Evolutionary conservation across 495 filamentous ascomycete genomes (phyloP), one percentile per base, ranked within the genome.

Genomic region (Aspergillus baeticus): DNA sequence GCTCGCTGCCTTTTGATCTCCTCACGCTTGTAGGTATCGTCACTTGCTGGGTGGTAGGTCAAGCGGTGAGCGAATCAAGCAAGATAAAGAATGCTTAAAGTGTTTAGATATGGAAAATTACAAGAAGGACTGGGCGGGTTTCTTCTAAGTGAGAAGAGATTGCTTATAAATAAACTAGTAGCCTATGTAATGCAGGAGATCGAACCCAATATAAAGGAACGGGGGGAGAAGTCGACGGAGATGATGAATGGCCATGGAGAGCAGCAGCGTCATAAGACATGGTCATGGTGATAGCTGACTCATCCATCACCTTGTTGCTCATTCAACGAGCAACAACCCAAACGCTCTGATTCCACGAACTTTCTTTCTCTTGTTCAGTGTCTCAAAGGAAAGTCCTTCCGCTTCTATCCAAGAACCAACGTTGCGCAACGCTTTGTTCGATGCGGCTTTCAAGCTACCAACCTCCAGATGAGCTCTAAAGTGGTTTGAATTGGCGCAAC

Each of bases 281-380:
- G 65, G 67, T 72, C 71, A 69, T 63, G 60, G 43, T 59, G 63
- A 72, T 72, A 70, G 69, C 63, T 76, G 72, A 76, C 72, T 77
- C 73, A 76, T 69, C 70, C 73, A 76, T 29, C 26, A 29, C 26
- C 26, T 29, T 29, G 26, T 29, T 29, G 35, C 14, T 23, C 17
- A 36, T 37, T 31, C 33, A 34, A 36, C 34, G 7, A 20, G 33
- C 26, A 42, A 47, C 6, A 47, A 6, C n/a, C n/a, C n/a, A n/a
- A n/a, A n/a, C n/a, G n/a, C n/a, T n/a, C n/a, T n/a, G n/a, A n/a
- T n/a, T n/a, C n/a, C n/a, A n/a, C n/a, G n/a, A 3, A 10, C 52
- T 38, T 21, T 15, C 17, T 15, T 26, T 8, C 11, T 8, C 37
- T 31, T 31, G 29, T n/a, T n/a, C n/a, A n/a, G n/a, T n/a, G n/a